These are phyloP conservation scores for Vigna angularis DNA, from an alignment of 306 rosid genomes.

Conservation along the genomic window DNA sequence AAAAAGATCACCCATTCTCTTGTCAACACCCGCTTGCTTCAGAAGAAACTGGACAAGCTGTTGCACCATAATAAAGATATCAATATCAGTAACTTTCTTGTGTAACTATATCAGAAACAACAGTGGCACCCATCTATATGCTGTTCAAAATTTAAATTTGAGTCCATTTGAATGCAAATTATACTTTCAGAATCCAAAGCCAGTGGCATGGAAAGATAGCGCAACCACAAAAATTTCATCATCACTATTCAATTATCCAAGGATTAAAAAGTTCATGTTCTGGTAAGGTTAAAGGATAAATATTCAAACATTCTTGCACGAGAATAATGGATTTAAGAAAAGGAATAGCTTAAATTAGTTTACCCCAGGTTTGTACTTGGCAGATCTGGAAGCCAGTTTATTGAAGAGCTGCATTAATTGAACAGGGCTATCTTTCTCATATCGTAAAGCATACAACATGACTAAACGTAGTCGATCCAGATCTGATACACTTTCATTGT, in stretches of 20 bases:
- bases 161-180: constrained; percentile 26
- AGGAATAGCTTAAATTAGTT: constrained; percentile 23
- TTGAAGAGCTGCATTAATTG: constrained; percentile 88
- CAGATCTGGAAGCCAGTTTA: constrained; percentile 76
- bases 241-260: constrained; percentile 16
- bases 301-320: constrained; percentile 24
- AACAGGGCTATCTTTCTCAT: constrained; percentile 95
- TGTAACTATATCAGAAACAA: constrained; percentile 30
- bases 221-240: constrained; percentile 12
- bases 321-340: constrained; percentile 27
- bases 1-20: constrained; percentile 85
- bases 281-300: constrained; percentile 13
- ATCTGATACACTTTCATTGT: constrained; percentile 78
- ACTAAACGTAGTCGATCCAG: constrained; percentile 79
- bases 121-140: constrained; percentile 24
- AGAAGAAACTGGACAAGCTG: constrained; percentile 98
- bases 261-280: constrained; percentile 34
- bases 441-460: constrained; percentile 91
- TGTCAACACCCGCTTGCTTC: constrained; percentile 98
- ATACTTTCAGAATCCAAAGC: constrained; percentile 35
- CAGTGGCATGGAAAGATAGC: constrained; percentile 12
- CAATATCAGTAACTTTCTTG: constrained; percentile 48
- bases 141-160: constrained; percentile 14
- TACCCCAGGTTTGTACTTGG: constrained; percentile 88
- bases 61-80: constrained; percentile 49